Evolutionary conservation across 2,329 filamentous ascomycete species (phyloP), one percentile per base, ranked within the genome.

Genomic region (Phialocephala subalpina): DNA sequence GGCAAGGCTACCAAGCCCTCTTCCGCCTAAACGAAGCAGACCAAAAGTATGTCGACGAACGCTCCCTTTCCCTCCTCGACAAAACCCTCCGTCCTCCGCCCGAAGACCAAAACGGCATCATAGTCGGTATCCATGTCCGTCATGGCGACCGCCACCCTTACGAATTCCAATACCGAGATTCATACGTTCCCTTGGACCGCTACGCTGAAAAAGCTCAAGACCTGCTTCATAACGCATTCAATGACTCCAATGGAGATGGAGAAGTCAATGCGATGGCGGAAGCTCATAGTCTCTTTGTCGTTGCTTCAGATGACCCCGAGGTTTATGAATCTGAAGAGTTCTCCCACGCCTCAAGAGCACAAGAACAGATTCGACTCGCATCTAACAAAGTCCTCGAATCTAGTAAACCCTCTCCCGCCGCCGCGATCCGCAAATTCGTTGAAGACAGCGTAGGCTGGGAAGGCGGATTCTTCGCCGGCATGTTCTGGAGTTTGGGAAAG

Each of bases 381-480:
- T 88, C 87, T 59, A 92, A 92, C 75, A 74, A 77, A 12, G 76
- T 79, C n/a, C 78, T 86, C 58, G 79, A 82, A 69, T 75, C 77
- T 25, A 71, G 72, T 9, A 60, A 68, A 70, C 66, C 64, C n/a
- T 47, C 63, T 0, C 40, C 40, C 2, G 49, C 18, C 1, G 49
- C 49, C 7, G 80, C 84, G 7, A 87, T 91, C 75, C 84, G 85
- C 70, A 87, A 86, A 72, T 92, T 92, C 76, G 84, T 92, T 40
- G 92, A 94, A 66, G 90, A 94, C 75, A 86, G 89, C 1, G 89
- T 92, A 47, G 93, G 93, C 35, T 97, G 93, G 93, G 93, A 97
- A 77, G 93, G 93, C 20, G 93, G 93, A 1, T 97, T 97, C 82
- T 97, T 91, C 78, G 85, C 86, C 16, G 86, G 88, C 73, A 90